These are phyloP conservation scores for Penstemon barbatus DNA, from an alignment of 257 asterid genomes.

Conservation along the genomic window DNA sequence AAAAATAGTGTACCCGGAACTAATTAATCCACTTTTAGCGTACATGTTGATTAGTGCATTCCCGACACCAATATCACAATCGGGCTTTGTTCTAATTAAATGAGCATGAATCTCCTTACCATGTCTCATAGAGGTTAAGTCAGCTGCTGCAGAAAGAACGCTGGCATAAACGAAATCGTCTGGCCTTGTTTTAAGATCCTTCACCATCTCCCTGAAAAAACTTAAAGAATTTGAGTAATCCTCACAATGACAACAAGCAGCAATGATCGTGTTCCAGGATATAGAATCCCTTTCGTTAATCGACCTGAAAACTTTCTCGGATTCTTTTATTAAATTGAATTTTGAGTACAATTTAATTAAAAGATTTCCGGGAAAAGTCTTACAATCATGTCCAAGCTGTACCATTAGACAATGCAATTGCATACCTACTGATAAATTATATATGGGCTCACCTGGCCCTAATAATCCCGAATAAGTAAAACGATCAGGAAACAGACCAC, in stretches of 20 bases:
- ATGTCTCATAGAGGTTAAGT: constrained; percentile 46
- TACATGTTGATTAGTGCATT: constrained; percentile 83
- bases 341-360: constrained; percentile 57
- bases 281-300: constrained; percentile 52
- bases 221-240: constrained; percentile 47
- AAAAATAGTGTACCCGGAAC: constrained; percentile 38
- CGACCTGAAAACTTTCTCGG: constrained; percentile 47
- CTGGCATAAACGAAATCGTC: constrained; percentile 63
- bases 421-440: constrained; percentile 41
- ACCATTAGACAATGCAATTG: constrained; percentile 62
- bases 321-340: constrained; percentile 45
- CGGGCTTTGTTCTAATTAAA: constrained; percentile 44
- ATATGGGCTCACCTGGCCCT: constrained; percentile 38
- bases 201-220: constrained; percentile 58
- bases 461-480: constrained; percentile 71
- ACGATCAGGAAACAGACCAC: constrained; percentile 63
- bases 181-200: constrained; percentile 30
- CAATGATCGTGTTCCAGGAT: constrained; percentile 66
- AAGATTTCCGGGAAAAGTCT: constrained; percentile 56
- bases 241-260: constrained; percentile 56
- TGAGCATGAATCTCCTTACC: constrained; percentile 67
- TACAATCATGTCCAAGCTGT: constrained; percentile 53
- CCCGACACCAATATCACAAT: constrained; percentile 50
- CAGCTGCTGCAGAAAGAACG: constrained; percentile 64
- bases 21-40: constrained; percentile 63